Evolutionary conservation across 306 rosid species (phyloP), one percentile per base, ranked within the genome.

Genomic region (Gastrolobium bilobum): DNA sequence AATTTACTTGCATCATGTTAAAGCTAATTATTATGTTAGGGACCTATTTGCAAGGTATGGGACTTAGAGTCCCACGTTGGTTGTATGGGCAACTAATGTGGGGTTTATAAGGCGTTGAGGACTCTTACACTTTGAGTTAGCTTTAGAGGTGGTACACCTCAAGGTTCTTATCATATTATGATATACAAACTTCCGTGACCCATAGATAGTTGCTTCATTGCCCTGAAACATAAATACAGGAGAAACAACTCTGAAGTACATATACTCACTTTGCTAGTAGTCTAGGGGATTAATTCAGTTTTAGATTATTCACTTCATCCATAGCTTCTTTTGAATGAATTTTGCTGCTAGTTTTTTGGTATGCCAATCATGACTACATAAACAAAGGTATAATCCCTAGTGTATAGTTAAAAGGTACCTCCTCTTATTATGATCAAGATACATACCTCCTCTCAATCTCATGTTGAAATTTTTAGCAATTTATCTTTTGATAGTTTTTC

Each of bases 331-430:
- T 56, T 42, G 10, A 9, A 37, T 39, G 11, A 13, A 20, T 20
- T 20, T 20, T 20, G 26, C 64, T 30, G 29, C 59, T 62, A 35
- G 6, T 13, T 47, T 62, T 29, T 73, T 61, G 40, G 73, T 29
- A 40, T 58, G 35, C 38, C 40, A 69, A 40, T 48, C 77, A 69
- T 37, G 60, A 46, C 53, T 58, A 35, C 46, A 47, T 56, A 34
- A 43, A 59, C 51, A n/a, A 37, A 0, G 10, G 20, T 30, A 37
- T 1, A 20, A 20, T 20, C 26, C 4, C 35, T 42, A 68, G 6
- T 13, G 6, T 20, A 20, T 20, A 20, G 26, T 20, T 20, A 20
- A 20, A n/a, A n/a, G n/a, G n/a, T n/a, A n/a, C n/a, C n/a, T n/a
- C n/a, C n/a, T n/a, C n/a, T n/a, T n/a, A n/a, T n/a, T n/a, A n/a